Evolutionary conservation across 495 filamentous ascomycete species (phyloP).

Genomic region (Aspergillus sparsus): DNA sequence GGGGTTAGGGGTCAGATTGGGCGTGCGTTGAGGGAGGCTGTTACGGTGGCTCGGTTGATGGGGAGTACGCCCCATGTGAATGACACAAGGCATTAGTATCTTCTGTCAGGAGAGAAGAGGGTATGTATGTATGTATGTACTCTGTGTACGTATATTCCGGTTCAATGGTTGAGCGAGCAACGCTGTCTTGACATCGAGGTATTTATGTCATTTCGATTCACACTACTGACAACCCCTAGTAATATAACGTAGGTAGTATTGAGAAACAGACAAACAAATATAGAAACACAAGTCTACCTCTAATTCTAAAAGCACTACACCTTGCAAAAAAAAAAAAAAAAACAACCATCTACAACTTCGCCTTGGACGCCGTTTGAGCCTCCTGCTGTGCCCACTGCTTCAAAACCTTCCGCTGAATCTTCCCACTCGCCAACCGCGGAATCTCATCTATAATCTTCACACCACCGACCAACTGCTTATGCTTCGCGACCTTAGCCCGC

Average conservation of each 20-base stretch:
- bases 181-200: no score
- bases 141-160: not conserved
- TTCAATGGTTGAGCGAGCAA: not conserved
- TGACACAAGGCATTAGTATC: conserved; percentile 35
- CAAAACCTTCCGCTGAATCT: conserved; percentile 43
- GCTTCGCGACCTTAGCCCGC: conserved; percentile 49
- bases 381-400: conserved; percentile 36
- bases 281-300: not conserved
- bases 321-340: no score
- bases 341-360: not conserved
- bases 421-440: conserved; percentile 54
- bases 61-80: conserved; percentile 32
- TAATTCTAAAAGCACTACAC: not conserved
- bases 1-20: conserved; percentile 44
- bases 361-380: not conserved
- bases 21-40: conserved; percentile 41
- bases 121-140: not conserved
- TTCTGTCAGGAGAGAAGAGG: not conserved
- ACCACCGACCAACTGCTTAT: conserved; percentile 67
- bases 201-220: no score
- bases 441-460: conserved; percentile 59
- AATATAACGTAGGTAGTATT: no score
- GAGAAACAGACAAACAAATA: no score
- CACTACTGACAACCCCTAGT: no score
- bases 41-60: conserved; percentile 42